Evolutionary conservation across 139 green algal genomes (phyloP).

Genomic region (Chlamydomonas asymmetrica): DNA sequence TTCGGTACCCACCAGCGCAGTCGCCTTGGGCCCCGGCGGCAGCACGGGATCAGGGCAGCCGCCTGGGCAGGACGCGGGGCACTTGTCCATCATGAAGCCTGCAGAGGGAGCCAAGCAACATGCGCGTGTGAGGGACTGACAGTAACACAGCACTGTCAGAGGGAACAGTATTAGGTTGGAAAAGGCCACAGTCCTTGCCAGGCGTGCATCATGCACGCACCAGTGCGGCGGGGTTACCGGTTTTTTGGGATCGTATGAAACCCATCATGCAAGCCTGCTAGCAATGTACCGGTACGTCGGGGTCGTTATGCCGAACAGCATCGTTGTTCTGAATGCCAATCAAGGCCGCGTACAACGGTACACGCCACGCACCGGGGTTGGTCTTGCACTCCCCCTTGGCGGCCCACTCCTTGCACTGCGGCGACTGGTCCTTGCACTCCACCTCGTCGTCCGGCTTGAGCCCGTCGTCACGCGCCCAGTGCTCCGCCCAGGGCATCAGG

Average conservation of each 20-base stretch:
- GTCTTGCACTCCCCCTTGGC: slow-evolving; percentile 37
- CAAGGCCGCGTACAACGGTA: too few species aligned
- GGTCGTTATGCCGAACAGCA: too few species aligned
- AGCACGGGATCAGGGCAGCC: slow-evolving; percentile 28
- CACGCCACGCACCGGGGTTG: slow-evolving; percentile 30
- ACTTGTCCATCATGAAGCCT: slow-evolving; percentile 45
- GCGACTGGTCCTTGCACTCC: slow-evolving; percentile 20
- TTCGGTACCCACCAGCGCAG: slow-evolving; percentile 26
- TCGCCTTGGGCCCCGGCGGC: slow-evolving; percentile 38
- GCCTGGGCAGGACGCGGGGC: slow-evolving; percentile 26
- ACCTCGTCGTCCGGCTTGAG: slow-evolving; percentile 12
- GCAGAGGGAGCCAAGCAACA: not conserved
- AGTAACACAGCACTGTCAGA: not conserved
- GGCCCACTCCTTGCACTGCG: slow-evolving; percentile 26
- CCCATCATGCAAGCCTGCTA: not conserved
- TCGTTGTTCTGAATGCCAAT: too few species aligned
- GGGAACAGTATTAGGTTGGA: too few species aligned
- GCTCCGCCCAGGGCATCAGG: slow-evolving; percentile 4
- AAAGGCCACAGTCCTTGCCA: too few species aligned
- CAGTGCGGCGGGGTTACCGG: too few species aligned
- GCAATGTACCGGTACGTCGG: not conserved
- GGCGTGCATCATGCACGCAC: too few species aligned
- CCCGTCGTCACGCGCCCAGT: slow-evolving; percentile 34
- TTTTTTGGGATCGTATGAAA: too few species aligned
- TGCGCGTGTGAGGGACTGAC: not conserved